A percentile compares a stretch with the other conserved stretches of the same genome.
These are phyloP conservation scores for Phyllachora maydis DNA, from an alignment of 2,329 filamentous ascomycete species.

Conservation along the genomic window DNA sequence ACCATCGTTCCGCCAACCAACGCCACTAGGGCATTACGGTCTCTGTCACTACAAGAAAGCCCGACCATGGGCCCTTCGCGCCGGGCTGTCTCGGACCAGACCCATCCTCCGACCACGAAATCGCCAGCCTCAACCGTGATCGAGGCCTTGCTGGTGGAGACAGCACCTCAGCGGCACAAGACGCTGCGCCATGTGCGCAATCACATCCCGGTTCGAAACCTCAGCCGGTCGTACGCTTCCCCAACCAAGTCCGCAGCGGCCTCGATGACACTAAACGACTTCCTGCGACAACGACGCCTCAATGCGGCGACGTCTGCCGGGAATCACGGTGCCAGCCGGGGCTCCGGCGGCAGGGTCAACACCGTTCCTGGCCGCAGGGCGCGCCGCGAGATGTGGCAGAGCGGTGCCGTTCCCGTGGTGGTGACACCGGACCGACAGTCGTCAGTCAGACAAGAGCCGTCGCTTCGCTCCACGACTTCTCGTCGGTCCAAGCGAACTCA, in stretches of 20 bases:
- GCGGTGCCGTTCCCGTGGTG: constrained; percentile 39
- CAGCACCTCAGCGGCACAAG: constrained; percentile 22
- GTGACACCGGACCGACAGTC: constrained; percentile 37
- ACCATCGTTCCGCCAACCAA: constrained; percentile 25
- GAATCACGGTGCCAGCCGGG: constrained; percentile 18
- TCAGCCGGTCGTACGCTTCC: constrained; percentile 18
- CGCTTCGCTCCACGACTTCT: constrained; percentile 40
- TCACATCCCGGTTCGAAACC: constrained; percentile 26
- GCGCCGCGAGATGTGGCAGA: constrained; percentile 36
- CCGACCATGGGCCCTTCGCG: constrained; percentile 15
- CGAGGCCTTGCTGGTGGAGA: constrained; percentile 35
- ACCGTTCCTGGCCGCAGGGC: constrained; percentile 32
- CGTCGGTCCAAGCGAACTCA: constrained; percentile 29
- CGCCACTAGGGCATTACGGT: constrained; percentile 26
- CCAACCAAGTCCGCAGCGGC: constrained; percentile 19
- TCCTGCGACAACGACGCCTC: constrained; percentile 2
- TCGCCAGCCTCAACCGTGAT: constrained; percentile 35
- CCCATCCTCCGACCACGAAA: constrained; percentile 19
- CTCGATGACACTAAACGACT: constrained; percentile 14
- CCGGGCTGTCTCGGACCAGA: constrained; percentile 9
- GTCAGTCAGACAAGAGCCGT: constrained; percentile 29
- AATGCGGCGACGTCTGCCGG: constrained; percentile 8
- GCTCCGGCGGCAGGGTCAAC: constrained; percentile 24
- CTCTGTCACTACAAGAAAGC: constrained; percentile 22
- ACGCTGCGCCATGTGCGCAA: constrained; percentile 43